phyloP scores from a whole-genome alignment of 2,329 filamentous ascomycete genomes.

The Aspergillus jensenii region DNA sequence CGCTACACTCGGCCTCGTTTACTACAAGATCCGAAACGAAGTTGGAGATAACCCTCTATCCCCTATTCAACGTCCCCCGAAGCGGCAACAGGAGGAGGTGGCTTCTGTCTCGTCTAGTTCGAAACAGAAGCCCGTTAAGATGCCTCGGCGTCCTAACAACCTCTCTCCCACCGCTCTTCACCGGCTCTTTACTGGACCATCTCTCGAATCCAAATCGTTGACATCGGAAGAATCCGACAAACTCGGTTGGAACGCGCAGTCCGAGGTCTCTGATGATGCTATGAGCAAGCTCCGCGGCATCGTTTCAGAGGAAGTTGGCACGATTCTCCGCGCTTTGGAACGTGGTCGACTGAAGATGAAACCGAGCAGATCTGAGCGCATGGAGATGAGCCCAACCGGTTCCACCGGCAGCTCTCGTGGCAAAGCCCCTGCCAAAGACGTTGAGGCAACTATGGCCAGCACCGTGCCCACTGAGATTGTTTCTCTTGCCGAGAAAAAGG shows the following conservation, averaged over 20 bases:
- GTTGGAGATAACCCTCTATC: constrained; percentile 34
- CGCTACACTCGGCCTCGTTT: constrained; percentile 40
- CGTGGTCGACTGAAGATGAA: constrained; percentile 36
- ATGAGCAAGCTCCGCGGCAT: constrained; percentile 40
- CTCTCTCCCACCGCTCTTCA: constrained; percentile 33
- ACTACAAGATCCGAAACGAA: constrained; percentile 43
- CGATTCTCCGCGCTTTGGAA: constrained; percentile 36
- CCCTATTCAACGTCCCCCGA: constrained; percentile 31
- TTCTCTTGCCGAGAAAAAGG: constrained; percentile 14
- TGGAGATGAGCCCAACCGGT: constrained; percentile 33
- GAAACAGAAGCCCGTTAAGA: constrained; percentile 37
- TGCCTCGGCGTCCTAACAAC: constrained; percentile 32
- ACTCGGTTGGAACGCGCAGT: constrained; percentile 36
- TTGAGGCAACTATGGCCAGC: constrained; percentile 21
- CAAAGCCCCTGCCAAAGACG: constrained; percentile 17
- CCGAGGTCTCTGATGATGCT: constrained; percentile 38
- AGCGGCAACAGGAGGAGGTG: constrained; percentile 37
- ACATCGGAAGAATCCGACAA: constrained; percentile 33
- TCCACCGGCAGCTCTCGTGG: constrained; percentile 27
- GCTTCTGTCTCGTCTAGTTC: constrained; percentile 30
- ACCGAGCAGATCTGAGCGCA: constrained; percentile 33
- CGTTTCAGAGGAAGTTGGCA: constrained; percentile 35
- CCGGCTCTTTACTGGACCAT: constrained; percentile 32
- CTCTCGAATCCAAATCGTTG: constrained; percentile 34
- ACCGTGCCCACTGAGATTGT: constrained; percentile 30